Base-by-base conservation (phyloP, 306 rosid species). In the Ochetophila trinervis region DNA sequence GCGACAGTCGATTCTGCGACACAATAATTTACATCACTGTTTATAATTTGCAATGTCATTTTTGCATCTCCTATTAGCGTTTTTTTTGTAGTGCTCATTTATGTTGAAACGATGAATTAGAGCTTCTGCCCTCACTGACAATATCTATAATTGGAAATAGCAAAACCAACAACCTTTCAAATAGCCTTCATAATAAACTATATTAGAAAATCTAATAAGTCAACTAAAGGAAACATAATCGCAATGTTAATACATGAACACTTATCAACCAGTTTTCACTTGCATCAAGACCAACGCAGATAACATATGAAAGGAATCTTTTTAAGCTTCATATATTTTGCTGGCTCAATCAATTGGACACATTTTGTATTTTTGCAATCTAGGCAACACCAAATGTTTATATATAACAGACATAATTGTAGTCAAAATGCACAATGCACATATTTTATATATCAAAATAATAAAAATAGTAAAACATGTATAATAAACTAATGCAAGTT, bases 251-350 rank as follows among this genome's bases (percentile, higher is more conserved):
- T 45, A 64, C 23, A 47, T 52, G 65, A 32, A 74, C 74, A 55
- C 96, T 80, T 77, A 89, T 96, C 96, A 89, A 77, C 98, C 96
- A 89, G 79, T 93, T 92, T 80, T 92, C 96, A 78, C 88, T 87
- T 55, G 87, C 84, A 79, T 89, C 98, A 70, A 89, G 82, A 72
- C 86, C 83, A 72, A 92, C 78, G 78, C 88, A 87, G 50, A 92
- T 84, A 67, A 92, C 72, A 72, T 85, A 77, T 0, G 90, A 76
- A 69, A 74, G 73, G 60, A 73, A 64, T 67, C 96, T 88, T 83
- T 76, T 82, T n/a, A 60, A 40, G 60, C 74, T 77, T 80, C 80
- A 76, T 77, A 70, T 80, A 78, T 80, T 85, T 87, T 35, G 74
- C 70, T 19, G 87, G 88, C 70, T 85, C 84, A 63, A 89, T 79